These are phyloP conservation scores for Adansonia gregorii DNA, from an alignment of 441 rosid species.

Conservation along the genomic window DNA sequence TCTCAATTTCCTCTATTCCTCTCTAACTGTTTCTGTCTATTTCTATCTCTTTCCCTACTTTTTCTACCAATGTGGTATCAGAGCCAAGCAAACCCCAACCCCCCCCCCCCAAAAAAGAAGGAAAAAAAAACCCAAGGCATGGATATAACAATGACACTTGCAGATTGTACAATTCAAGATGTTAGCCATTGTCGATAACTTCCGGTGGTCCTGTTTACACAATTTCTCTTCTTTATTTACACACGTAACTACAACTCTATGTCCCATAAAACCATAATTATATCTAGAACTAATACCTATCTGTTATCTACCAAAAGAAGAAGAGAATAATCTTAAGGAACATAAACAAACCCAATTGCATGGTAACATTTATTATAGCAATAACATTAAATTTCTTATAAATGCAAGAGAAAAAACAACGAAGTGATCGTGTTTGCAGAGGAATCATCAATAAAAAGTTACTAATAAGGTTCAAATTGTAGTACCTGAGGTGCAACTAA, in stretches of 20 bases:
- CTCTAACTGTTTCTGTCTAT: background rate
- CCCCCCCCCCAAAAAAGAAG: no score
- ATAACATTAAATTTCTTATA: background rate
- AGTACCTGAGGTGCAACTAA: slow-evolving; percentile 96
- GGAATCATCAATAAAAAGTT: slow-evolving; percentile 3
- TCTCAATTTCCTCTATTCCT: background rate
- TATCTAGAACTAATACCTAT: background rate
- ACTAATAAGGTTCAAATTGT: background rate
- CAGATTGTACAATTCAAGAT: background rate
- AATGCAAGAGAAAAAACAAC: background rate
- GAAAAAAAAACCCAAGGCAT: background rate
- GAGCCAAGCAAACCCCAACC: background rate
- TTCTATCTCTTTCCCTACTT: background rate
- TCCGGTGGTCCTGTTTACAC: background rate
- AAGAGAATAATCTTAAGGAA: background rate
- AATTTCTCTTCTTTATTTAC: background rate
- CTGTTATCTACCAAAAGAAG: background rate
- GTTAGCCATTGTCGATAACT: background rate
- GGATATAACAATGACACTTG: background rate
- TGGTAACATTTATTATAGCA: background rate
- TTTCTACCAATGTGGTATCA: background rate
- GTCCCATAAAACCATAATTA: background rate
- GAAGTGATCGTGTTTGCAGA: background rate
- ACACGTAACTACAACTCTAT: background rate
- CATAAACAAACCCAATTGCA: background rate